Percentiles rank a stretch among this genome's conserved stretches.
phyloP scores from a whole-genome alignment of 169 alveolate species.

The Neospora caninum region DNA sequence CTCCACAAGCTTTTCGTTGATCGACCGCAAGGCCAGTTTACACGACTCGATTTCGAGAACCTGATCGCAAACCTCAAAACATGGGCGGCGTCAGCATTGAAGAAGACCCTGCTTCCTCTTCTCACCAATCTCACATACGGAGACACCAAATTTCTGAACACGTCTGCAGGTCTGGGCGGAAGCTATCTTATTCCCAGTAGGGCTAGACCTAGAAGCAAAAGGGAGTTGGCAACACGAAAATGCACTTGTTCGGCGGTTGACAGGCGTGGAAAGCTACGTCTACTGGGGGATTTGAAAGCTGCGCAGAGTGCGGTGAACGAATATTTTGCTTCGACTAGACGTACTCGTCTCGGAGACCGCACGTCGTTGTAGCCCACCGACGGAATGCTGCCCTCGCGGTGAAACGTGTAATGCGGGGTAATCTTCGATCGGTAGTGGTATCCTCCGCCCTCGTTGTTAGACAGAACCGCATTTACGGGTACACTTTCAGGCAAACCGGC shows the following conservation, averaged over 20 bases:
- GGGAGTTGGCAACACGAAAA: too few species aligned
- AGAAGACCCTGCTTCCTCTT: too few species aligned
- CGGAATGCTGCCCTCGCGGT: not conserved
- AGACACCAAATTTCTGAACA: too few species aligned
- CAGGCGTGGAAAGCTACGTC: too few species aligned
- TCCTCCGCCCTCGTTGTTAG: not conserved
- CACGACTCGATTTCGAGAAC: not conserved
- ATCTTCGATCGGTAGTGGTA: conserved; percentile 33
- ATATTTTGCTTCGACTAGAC: not conserved
- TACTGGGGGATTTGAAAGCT: too few species aligned
- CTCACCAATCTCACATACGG: too few species aligned
- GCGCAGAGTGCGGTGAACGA: too few species aligned
- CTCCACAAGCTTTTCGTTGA: not conserved
- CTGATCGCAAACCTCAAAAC: not conserved
- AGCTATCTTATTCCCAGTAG: too few species aligned
- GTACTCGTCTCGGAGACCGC: not conserved
- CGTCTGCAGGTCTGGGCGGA: too few species aligned
- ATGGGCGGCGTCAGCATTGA: too few species aligned
- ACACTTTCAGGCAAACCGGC: not conserved
- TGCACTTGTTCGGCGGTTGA: too few species aligned
- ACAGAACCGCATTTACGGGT: not conserved
- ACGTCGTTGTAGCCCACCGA: conserved; percentile 23
- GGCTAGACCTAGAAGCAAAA: too few species aligned
- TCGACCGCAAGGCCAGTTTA: not conserved
- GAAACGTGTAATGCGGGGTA: conserved; percentile 22